Conservation (phyloP, 495 filamentous ascomycete species). For the Neurospora sp. region DNA sequence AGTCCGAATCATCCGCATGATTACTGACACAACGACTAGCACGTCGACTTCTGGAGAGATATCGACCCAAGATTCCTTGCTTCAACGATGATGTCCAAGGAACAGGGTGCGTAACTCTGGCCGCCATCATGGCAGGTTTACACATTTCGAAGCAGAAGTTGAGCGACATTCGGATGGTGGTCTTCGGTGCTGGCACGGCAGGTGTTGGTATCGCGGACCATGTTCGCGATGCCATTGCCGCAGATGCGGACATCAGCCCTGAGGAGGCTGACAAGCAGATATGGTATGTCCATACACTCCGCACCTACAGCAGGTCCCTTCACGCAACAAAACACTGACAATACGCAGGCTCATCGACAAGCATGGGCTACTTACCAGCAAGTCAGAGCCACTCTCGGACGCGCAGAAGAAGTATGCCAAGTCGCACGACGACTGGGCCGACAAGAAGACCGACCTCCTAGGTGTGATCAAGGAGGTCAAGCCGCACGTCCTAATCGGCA, state of each 20-base stretch:
- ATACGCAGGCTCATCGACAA: constrained; percentile 68
- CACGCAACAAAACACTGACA: background rate
- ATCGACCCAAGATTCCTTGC: constrained; percentile 60
- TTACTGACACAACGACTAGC: constrained; percentile 12
- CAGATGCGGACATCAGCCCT: constrained; percentile 54
- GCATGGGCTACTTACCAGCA: constrained; percentile 60
- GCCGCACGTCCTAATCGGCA: constrained; percentile 76
- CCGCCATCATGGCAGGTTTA: constrained; percentile 64
- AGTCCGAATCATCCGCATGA: background rate
- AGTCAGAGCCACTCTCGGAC: constrained; percentile 40
- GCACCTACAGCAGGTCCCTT: background rate
- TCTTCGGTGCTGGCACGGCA: constrained; percentile 79
- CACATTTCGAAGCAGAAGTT: constrained; percentile 59
- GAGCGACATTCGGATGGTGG: constrained; percentile 54
- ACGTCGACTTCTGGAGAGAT: constrained; percentile 63
- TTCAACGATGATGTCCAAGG: constrained; percentile 94
- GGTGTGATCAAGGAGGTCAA: constrained; percentile 60
- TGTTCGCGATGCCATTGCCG: constrained; percentile 65
- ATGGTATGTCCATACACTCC: constrained; percentile 43
- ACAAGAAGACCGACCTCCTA: constrained; percentile 47
- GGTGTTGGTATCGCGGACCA: constrained; percentile 85
- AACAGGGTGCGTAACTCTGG: constrained; percentile 78
- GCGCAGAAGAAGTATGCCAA: constrained; percentile 61
- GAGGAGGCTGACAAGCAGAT: constrained; percentile 73
- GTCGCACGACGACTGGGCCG: constrained; percentile 53